These are phyloP conservation scores for Tephrocybe sp. DNA, from an alignment of 768 basidiomycete species.

Conservation along the genomic window DNA sequence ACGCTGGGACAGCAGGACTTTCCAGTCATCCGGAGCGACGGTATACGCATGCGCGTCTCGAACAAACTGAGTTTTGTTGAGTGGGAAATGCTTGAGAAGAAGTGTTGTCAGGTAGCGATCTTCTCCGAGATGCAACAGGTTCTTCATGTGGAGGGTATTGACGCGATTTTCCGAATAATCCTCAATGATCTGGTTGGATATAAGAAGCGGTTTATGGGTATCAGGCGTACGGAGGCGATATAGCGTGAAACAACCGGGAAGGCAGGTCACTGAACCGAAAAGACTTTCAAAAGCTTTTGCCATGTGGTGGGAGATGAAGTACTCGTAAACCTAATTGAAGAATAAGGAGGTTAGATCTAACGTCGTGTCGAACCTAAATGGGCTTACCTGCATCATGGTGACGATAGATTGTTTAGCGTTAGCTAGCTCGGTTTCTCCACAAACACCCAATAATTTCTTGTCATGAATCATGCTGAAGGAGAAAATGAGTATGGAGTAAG, in stretches of 20 bases:
- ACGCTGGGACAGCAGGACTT: conserved; percentile 89
- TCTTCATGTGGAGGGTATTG: conserved; percentile 99
- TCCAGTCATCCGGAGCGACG: conserved; percentile 95
- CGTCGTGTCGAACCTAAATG: not conserved
- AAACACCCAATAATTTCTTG: conserved; percentile 89
- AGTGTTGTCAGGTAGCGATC: conserved; percentile 98
- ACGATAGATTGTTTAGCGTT: conserved; percentile 95
- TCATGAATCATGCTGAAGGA: conserved; percentile 90
- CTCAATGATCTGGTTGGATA: conserved; percentile 85
- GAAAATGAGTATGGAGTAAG: conserved; percentile 1
- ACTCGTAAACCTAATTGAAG: conserved; percentile 80
- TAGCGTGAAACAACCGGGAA: conserved; percentile 98
- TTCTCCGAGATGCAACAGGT: conserved; percentile 94
- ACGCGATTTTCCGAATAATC: conserved; percentile 97
- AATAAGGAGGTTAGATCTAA: not conserved
- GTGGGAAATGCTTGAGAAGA: conserved; percentile 92
- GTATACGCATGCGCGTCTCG: conserved; percentile 93
- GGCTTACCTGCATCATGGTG: conserved; percentile 90
- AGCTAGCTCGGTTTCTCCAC: conserved; percentile 90
- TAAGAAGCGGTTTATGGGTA: conserved; percentile 91
- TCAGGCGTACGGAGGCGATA: conserved; percentile 94
- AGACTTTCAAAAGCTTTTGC: conserved; percentile 97
- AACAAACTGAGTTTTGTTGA: conserved; percentile 93
- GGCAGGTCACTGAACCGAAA: conserved; percentile 97
- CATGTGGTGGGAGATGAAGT: conserved; percentile 98